Conservation (phyloP, 2,329 filamentous ascomycete species). For the Alternaria sp. region DNA sequence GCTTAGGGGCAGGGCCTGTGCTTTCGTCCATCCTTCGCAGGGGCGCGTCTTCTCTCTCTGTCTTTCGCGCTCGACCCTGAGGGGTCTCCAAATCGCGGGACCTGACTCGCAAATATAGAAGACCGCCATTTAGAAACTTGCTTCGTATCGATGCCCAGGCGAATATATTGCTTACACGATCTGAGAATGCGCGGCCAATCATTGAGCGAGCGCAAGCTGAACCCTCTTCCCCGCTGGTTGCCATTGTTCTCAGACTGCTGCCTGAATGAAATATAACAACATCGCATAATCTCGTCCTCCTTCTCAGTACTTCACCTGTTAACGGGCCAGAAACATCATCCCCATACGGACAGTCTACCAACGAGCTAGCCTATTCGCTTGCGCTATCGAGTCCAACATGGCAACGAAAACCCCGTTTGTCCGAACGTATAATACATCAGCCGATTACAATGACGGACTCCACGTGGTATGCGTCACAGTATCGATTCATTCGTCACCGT, state of each 20-base stretch:
- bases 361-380: background rate
- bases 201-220: background rate
- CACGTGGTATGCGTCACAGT: conserved; percentile 17
- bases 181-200: background rate
- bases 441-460: conserved; percentile 23
- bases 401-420: conserved; percentile 21
- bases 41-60: background rate
- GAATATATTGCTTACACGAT: background rate
- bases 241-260: background rate
- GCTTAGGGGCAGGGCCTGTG: background rate
- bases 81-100: background rate
- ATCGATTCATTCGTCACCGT: background rate
- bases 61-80: too few relatives aligned
- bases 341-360: too few relatives aligned
- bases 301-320: too few relatives aligned
- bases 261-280: background rate
- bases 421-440: conserved; percentile 21
- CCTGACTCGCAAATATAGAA: background rate
- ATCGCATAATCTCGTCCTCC: background rate
- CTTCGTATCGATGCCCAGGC: background rate
- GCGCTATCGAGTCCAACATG: background rate
- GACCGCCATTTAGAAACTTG: background rate
- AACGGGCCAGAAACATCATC: too few relatives aligned
- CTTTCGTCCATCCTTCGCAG: background rate
- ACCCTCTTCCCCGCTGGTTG: background rate